phyloP scores from a whole-genome alignment of 2,329 filamentous ascomycete genomes.

The Xylariaceae sp. region DNA sequence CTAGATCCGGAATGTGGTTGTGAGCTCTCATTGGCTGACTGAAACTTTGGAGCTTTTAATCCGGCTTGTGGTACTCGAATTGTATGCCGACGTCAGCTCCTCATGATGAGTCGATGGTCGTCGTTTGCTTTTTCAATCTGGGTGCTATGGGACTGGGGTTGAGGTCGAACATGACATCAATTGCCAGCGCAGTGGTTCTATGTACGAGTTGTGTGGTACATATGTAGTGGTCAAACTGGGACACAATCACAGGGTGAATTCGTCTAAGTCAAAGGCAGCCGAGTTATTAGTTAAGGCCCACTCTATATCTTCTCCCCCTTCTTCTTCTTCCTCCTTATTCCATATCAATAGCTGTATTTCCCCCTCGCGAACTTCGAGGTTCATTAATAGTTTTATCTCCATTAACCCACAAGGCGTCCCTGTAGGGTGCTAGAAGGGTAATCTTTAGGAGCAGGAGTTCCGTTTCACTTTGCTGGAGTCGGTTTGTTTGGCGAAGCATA shows the following conservation, averaged over 20 bases:
- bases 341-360: too few species aligned
- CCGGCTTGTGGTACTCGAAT: conserved; percentile 2
- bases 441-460: too few species aligned
- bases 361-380: too few species aligned
- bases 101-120: conserved; percentile 8
- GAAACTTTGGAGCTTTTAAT: background rate
- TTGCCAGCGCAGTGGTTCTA: background rate
- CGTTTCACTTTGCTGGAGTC: background rate
- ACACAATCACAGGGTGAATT: background rate
- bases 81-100: background rate
- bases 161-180: conserved; percentile 23
- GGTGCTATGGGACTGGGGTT: conserved; percentile 9
- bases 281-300: too few species aligned
- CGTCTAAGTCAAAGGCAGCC: too few species aligned
- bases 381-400: too few species aligned
- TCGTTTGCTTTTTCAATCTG: background rate
- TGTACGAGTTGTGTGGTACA: too few species aligned
- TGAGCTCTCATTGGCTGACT: background rate
- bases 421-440: background rate
- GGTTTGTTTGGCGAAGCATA: background rate
- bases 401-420: background rate
- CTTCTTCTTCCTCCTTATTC: background rate
- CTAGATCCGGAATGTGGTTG: background rate
- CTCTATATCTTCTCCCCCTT: background rate
- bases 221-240: background rate